Percentiles rank a stretch among this genome's conserved stretches.
Conservation (phyloP, 306 rosid species). For the Glycyrrhiza uralensis region DNA sequence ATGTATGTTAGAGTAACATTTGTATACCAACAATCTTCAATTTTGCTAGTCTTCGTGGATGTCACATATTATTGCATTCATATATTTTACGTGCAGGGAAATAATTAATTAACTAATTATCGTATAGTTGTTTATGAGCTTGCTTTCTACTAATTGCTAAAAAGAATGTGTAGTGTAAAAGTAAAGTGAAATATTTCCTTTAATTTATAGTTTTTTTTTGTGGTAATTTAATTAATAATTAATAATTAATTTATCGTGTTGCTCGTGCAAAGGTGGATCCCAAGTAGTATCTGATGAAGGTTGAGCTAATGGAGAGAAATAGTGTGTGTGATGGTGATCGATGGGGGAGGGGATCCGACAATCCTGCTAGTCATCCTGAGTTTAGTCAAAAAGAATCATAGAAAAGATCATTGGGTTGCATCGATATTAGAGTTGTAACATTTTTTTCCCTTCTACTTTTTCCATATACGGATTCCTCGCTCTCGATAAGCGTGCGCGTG, state of each 20-base stretch:
- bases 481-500: background rate
- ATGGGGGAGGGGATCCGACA: slow-evolving; percentile 25
- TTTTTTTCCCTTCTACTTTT: too few species aligned
- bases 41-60: slow-evolving; percentile 9
- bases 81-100: background rate
- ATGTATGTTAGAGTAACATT: slow-evolving; percentile 49
- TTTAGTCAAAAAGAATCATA: slow-evolving; percentile 34
- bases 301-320: too few species aligned
- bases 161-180: too few species aligned
- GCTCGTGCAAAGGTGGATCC: background rate
- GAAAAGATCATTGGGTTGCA: background rate
- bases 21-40: background rate
- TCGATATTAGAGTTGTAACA: background rate
- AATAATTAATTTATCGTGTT: background rate
- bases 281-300: background rate
- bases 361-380: background rate
- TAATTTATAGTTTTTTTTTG: too few species aligned
- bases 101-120: background rate
- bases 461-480: background rate
- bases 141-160: too few species aligned
- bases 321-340: background rate
- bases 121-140: background rate
- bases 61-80: background rate
- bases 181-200: too few species aligned
- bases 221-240: background rate